These are phyloP conservation scores for Linum tenue DNA, from an alignment of 345 rosid species.

Conservation along the genomic window DNA sequence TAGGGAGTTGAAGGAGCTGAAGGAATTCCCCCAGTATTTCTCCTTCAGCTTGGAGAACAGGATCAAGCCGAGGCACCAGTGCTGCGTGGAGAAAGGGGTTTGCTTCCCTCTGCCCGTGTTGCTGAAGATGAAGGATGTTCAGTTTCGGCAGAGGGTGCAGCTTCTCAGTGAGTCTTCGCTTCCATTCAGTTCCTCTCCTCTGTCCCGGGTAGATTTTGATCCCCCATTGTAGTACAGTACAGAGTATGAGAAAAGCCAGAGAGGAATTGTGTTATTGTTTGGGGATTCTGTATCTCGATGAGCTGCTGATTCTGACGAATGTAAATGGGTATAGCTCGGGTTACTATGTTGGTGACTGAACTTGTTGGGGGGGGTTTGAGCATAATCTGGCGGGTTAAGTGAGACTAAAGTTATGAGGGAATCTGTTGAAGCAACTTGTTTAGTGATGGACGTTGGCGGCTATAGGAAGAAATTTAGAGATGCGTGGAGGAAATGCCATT, in stretches of 20 bases:
- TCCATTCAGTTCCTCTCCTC: conserved; percentile 51
- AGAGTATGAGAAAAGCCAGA: neutral
- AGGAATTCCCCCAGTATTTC: conserved; percentile 75
- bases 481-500: too few species aligned
- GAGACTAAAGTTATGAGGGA: too few species aligned
- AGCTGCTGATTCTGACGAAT: too few species aligned
- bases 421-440: too few species aligned
- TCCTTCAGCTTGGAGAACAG: conserved; percentile 82
- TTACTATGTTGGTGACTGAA: too few species aligned
- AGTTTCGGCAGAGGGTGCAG: conserved; percentile 51
- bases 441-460: too few species aligned
- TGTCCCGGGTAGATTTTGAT: conserved; percentile 37
- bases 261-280: too few species aligned
- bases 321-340: too few species aligned
- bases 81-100: conserved; percentile 60
- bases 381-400: too few species aligned
- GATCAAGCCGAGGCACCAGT: conserved; percentile 68
- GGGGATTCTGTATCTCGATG: too few species aligned
- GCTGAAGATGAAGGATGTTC: conserved; percentile 50
- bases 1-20: conserved; percentile 68
- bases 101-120: conserved; percentile 52
- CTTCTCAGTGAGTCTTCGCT: conserved; percentile 56
- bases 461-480: too few species aligned
- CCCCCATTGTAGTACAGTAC: neutral
- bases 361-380: too few species aligned